phyloP scores from a whole-genome alignment of 129 eudicot species.

The Deinandra increscens region DNA sequence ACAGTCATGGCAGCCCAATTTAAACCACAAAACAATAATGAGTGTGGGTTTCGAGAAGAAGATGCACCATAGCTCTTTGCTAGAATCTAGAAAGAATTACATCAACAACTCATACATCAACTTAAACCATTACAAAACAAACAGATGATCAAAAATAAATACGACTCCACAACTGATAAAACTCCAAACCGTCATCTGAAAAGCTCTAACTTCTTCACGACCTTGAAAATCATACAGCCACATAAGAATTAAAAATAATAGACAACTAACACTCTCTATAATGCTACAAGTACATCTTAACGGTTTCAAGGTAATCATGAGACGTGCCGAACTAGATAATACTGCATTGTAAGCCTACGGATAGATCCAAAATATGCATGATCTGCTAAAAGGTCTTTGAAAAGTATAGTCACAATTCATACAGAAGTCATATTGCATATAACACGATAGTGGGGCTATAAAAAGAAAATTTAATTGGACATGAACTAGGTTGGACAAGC shows the following conservation, averaged over 20 bases:
- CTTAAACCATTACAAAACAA: background rate
- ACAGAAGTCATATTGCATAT: too few species aligned
- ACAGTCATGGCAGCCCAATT: too few species aligned
- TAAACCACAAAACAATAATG: background rate
- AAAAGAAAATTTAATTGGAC: background rate
- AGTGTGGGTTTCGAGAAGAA: constrained; percentile 4
- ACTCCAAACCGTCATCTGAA: background rate
- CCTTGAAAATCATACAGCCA: constrained; percentile 5
- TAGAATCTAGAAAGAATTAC: constrained; percentile 6
- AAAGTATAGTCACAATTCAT: background rate
- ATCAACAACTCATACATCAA: constrained; percentile 1
- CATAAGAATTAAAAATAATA: background rate
- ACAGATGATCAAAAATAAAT: background rate
- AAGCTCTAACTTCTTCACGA: background rate
- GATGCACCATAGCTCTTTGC: background rate
- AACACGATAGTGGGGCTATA: background rate
- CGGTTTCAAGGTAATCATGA: constrained; percentile 14
- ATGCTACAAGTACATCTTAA: background rate
- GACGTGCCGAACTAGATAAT: background rate
- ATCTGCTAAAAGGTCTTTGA: constrained; percentile 1
- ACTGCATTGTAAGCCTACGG: background rate
- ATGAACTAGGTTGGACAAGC: background rate
- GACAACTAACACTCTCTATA: background rate
- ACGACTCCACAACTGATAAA: background rate
- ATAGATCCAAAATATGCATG: background rate